Base-by-base conservation (phyloP, 805 yeast species). In the Metschnikowia vanudenii region DNA sequence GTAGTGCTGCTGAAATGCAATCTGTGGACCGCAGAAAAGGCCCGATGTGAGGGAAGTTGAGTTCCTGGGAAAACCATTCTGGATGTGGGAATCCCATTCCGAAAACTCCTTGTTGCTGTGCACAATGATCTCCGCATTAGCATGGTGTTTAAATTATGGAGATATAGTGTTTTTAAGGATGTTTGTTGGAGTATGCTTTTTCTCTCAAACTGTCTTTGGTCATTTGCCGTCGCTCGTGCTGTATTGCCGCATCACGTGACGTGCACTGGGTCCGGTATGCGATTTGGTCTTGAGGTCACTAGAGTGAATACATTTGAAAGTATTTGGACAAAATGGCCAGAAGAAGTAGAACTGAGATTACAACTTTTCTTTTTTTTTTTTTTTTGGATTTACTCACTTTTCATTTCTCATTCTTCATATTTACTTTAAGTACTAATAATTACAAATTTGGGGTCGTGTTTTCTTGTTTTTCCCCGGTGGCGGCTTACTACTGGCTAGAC, bases 1-100 rank as follows among this genome's bases (percentile, higher is more conserved):
- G 14, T 12, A 36, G 39, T 43, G 40, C 39, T 39, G 43, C 29
- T 14, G 32, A 49, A 20, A 28, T 39, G 43, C 40, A 39, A 37
- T 24, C 48, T 39, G 20, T 34, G 41, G 39, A 30, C 37, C 40
- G 49, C 37, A 29, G 45, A 45, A 31, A 49, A 45, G 28, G 33
- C 20, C 35, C 50, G 18, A 19, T 31, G 33, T 37, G 46, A 11
- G 18, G 34, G 28, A 17, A 36, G 36, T 20, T 19, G 39, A 17
- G 41, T 7, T n/a, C 12, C 14, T 6, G 30, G 26, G 8, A 14
- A 29, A 33, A 42, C 18, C 22, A 43, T 10, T 5, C 42, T 13
- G 12, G 30, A 6, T 16, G 37, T 22, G 10, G 18, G 38, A 19
- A 19, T 2, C 11, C 35, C 35, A 33, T 9, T 14, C 13, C 39